Conservation (phyloP, 169 alveolate species). For the Plasmodium coatneyi region DNA sequence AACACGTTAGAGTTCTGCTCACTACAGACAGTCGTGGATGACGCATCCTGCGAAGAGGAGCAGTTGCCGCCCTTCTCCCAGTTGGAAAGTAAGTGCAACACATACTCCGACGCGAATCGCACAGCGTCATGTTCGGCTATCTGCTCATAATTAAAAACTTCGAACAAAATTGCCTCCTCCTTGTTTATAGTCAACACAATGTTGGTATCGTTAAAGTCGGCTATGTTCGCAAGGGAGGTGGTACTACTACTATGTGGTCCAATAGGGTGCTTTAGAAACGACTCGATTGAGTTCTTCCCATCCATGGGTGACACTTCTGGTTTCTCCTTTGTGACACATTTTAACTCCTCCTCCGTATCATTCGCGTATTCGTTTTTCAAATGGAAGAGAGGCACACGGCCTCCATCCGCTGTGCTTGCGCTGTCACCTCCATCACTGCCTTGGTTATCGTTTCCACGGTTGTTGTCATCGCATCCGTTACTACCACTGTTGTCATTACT, state of each 20-base stretch:
- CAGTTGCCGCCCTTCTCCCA: neutral
- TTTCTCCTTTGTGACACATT: neutral
- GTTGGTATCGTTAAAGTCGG: conserved; percentile 26
- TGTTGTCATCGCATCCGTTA: neutral
- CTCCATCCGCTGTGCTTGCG: neutral
- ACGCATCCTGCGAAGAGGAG: conserved; percentile 1
- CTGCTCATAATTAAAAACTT: conserved; percentile 65
- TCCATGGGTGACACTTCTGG: neutral
- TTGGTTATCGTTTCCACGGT: neutral
- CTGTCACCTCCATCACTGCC: neutral
- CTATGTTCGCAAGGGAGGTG: neutral
- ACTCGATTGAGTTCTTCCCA: neutral
- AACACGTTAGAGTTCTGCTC: conserved; percentile 6
- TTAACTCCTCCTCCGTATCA: neutral
- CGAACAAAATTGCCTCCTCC: conserved; percentile 57
- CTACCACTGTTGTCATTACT: neutral
- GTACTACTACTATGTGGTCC: neutral
- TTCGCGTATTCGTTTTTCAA: conserved; percentile 2
- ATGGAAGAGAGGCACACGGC: neutral
- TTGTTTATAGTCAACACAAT: conserved; percentile 16
- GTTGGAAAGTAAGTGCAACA: conserved; percentile 28
- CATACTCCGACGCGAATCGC: conserved; percentile 47
- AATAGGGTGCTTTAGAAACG: neutral
- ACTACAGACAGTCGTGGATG: neutral
- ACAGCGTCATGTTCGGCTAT: conserved; percentile 57